phyloP scores from a whole-genome alignment of 2,329 filamentous ascomycete species.

The Clarireedia monteithiana region DNA sequence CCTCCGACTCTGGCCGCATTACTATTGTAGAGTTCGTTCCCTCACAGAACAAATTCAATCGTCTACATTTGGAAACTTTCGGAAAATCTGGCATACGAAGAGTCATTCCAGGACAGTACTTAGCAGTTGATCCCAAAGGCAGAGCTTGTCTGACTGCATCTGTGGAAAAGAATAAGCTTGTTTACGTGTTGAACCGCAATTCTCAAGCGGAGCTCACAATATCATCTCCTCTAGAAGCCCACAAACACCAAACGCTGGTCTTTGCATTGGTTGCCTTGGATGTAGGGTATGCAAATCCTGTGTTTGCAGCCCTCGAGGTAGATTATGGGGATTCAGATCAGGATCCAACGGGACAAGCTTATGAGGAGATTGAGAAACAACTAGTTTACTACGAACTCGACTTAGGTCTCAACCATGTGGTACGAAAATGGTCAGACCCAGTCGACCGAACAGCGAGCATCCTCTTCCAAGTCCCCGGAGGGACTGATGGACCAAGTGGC shows the following conservation, averaged over 20 bases:
- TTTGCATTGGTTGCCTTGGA: conserved; percentile 84
- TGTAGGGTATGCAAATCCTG: conserved; percentile 93
- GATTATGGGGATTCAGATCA: conserved; percentile 90
- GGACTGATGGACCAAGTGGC: conserved; percentile 86
- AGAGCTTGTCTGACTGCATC: conserved; percentile 91
- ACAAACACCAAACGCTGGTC: conserved; percentile 85
- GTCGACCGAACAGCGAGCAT: conserved; percentile 85
- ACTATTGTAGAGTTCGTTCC: conserved; percentile 88
- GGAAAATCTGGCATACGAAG: conserved; percentile 93
- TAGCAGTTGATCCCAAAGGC: conserved; percentile 92
- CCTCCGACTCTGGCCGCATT: conserved; percentile 91
- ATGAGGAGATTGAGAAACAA: conserved; percentile 76
- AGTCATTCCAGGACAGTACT: conserved; percentile 90
- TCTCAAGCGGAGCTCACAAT: conserved; percentile 92
- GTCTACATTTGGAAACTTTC: conserved; percentile 93
- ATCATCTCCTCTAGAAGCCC: conserved; percentile 91
- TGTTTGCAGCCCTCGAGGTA: conserved; percentile 90
- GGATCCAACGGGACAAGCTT: conserved; percentile 78
- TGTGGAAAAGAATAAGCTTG: conserved; percentile 97
- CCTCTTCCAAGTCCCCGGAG: conserved; percentile 91
- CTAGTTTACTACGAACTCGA: conserved; percentile 98
- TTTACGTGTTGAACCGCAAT: conserved; percentile 96
- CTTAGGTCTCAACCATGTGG: conserved; percentile 91
- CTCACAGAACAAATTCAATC: conserved; percentile 77
- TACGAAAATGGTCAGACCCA: conserved; percentile 90